These are phyloP conservation scores for Bocquillonia castaneifolia DNA, from an alignment of 441 rosid species.

Conservation along the genomic window DNA sequence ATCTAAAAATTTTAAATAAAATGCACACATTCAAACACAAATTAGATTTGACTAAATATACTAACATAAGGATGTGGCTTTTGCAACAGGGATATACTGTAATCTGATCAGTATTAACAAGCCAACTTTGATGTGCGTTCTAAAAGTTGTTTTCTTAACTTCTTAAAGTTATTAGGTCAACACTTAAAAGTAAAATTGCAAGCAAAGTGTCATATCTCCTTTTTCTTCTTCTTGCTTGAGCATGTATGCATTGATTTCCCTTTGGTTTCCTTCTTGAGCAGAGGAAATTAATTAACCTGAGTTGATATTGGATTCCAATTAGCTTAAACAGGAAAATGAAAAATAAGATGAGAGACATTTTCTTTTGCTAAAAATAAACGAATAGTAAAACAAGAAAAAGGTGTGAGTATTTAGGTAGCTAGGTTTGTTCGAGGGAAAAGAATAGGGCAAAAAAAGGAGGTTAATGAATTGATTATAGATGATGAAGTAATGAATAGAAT, in stretches of 20 bases:
- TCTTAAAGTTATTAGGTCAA: constrained; percentile 19
- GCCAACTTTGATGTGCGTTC: neutral
- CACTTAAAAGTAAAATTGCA: constrained; percentile 12
- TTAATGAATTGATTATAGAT: neutral
- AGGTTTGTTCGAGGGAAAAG: neutral
- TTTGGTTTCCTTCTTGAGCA: neutral
- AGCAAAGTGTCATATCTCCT: no score
- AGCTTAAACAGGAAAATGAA: no score
- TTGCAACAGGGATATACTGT: no score
- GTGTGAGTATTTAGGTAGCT: no score
- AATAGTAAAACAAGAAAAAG: no score
- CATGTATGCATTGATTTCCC: neutral
- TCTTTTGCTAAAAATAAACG: no score
- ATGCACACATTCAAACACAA: no score
- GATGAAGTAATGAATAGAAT: neutral
- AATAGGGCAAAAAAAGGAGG: neutral
- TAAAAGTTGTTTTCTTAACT: constrained; percentile 16
- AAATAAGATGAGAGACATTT: no score
- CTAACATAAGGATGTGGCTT: no score
- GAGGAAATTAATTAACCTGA: neutral
- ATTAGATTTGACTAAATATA: no score
- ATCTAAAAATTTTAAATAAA: no score
- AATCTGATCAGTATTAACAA: neutral
- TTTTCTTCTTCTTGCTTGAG: neutral
- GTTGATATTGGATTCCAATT: no score